Percentiles rank a stretch among this genome's conserved stretches.
Conservation (phyloP, 164 flowering plant species). For the Warburgia ugandensis region DNA sequence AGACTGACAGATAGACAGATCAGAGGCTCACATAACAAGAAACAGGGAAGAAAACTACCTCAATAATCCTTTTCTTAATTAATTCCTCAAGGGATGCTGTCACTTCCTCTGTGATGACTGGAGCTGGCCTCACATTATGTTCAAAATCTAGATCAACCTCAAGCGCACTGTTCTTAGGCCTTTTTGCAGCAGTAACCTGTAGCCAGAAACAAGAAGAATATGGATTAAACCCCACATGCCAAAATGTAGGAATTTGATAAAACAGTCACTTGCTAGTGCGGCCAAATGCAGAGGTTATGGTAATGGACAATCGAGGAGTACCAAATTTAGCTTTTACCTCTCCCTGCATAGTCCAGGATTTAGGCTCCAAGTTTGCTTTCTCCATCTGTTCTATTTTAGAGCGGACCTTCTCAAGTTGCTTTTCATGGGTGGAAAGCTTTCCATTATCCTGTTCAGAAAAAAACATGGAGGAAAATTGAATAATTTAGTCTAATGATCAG, state of each 20-base stretch:
- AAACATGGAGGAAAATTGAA: too few species aligned
- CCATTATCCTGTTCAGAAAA: slow-evolving; percentile 31
- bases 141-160: slow-evolving; percentile 93
- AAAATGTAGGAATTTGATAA: too few species aligned
- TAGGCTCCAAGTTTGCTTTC: slow-evolving; percentile 66
- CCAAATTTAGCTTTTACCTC: slow-evolving; percentile 48
- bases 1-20: too few species aligned
- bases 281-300: neutral
- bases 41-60: slow-evolving; percentile 54
- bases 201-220: slow-evolving; percentile 8
- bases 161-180: slow-evolving; percentile 90
- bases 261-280: neutral
- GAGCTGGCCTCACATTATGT: slow-evolving; percentile 85
- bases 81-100: slow-evolving; percentile 76
- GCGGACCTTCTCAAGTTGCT: slow-evolving; percentile 38
- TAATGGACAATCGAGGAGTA: neutral
- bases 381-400: slow-evolving; percentile 72
- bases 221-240: neutral
- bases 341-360: slow-evolving; percentile 88
- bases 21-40: too few species aligned
- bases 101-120: slow-evolving; percentile 81
- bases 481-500: too few species aligned
- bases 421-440: slow-evolving; percentile 78
- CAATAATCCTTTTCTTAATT: slow-evolving; percentile 58
- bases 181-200: slow-evolving; percentile 75